A percentile compares a stretch with the other conserved stretches of the same genome.
These are phyloP conservation scores for Botrytis tulipae DNA, from an alignment of 2,329 filamentous ascomycete species.

Conservation along the genomic window DNA sequence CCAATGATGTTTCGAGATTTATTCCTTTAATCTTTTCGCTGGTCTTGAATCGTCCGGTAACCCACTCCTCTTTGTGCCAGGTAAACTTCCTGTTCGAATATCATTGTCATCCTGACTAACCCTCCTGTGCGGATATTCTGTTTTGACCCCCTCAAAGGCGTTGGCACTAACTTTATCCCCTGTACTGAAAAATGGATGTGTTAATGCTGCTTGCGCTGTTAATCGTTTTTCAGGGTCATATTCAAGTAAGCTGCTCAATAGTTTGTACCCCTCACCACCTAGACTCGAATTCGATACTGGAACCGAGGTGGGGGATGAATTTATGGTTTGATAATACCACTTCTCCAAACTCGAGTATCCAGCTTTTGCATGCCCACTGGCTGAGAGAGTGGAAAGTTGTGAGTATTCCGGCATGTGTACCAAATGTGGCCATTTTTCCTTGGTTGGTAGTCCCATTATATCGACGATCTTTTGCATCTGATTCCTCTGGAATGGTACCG, in stretches of 20 bases:
- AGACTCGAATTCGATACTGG: slow-evolving; percentile 52
- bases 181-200: slow-evolving; percentile 83
- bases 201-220: slow-evolving; percentile 83
- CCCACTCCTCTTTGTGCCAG: slow-evolving; percentile 86
- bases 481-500: slow-evolving; percentile 93
- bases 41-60: slow-evolving; percentile 74
- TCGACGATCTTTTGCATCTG: slow-evolving; percentile 99
- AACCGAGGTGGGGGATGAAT: slow-evolving; percentile 52
- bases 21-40: slow-evolving; percentile 61
- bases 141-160: slow-evolving; percentile 84
- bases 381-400: slow-evolving; percentile 61
- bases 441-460: slow-evolving; percentile 86
- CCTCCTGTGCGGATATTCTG: slow-evolving; percentile 83
- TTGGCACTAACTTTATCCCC: slow-evolving; percentile 69
- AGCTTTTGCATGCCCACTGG: slow-evolving; percentile 43
- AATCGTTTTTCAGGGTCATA: slow-evolving; percentile 90
- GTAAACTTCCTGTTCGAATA: slow-evolving; percentile 83
- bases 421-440: slow-evolving; percentile 84
- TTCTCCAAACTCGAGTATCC: slow-evolving; percentile 60
- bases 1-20: slow-evolving; percentile 3
- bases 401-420: slow-evolving; percentile 82
- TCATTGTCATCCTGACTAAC: slow-evolving; percentile 96
- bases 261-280: slow-evolving; percentile 74
- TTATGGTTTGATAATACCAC: slow-evolving; percentile 74
- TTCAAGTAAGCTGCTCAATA: slow-evolving; percentile 80